Evolutionary conservation across 257 asterid genomes (phyloP), one percentile per base, ranked within the genome.

Genomic region (Coffea eugenioides): DNA sequence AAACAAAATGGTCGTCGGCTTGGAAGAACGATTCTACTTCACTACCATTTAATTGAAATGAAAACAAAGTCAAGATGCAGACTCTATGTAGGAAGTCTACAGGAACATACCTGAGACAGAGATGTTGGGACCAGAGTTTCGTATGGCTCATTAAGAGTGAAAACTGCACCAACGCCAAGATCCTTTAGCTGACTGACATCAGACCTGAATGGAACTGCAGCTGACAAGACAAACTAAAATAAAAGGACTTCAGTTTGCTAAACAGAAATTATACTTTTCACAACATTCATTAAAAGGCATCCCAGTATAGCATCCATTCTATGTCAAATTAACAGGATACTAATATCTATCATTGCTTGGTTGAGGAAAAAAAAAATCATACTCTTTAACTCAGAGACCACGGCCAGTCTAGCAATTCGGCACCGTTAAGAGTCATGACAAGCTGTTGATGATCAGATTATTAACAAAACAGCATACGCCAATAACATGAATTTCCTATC

Each of bases 141-240:
- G n/a, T n/a, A n/a, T 39, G 93, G 87, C 85, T 88, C 93, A 71
- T 90, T 90, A 67, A 90, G 82, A 57, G 93, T 88, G 78, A 90
- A 82, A 52, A 90, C 93, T 20, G 88, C 91, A 67, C 86, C 76
- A 59, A 90, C 88, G 69, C 93, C 93, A 74, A 88, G 86, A 78
- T 80, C 87, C 85, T 82, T 88, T 64, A 90, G 84, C 76, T 85
- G 77, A 62, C 69, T 62, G 52, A 90, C 88, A 79, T 90, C 93
- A 77, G 93, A 90, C 70, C 87, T 89, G 83, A 90, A 90, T 39
- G 93, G 93, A 62, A 88, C 86, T 82, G 93, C 93, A 74, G 91
- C 93, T 82, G 88, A 41, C 82, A 90, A 84, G 48, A 90, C 89
- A 85, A 88, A 90, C 93, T 90, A 27, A 80, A 81, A 46, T 69